Conservation (phyloP, 2,329 filamentous ascomycete genomes). For the Fusarium gaditjirri region DNA sequence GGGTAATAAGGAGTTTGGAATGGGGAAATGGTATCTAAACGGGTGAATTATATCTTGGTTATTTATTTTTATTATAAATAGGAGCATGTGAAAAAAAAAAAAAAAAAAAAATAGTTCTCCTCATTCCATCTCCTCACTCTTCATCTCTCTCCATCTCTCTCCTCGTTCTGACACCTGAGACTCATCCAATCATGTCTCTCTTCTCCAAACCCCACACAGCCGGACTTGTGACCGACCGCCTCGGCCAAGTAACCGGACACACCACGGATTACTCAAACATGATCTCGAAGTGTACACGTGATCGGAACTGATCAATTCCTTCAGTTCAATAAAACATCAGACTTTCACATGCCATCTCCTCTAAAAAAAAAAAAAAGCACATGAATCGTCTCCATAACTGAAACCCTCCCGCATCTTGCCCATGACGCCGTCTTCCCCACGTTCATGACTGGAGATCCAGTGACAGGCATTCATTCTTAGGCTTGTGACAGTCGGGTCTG, state of each 20-base stretch:
- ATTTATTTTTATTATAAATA: not conserved
- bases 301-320: not conserved
- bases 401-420: conserved; percentile 4
- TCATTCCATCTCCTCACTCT: conserved; percentile 10
- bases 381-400: conserved; percentile 27
- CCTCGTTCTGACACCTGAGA: not conserved
- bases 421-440: conserved; percentile 31
- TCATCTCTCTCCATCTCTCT: not conserved
- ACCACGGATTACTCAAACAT: not conserved
- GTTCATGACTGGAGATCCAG: conserved; percentile 28
- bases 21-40: conserved; percentile 1
- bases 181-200: conserved; percentile 16
- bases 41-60: not conserved
- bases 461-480: conserved; percentile 16
- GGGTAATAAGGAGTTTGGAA: not conserved
- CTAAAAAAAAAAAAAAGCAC: not conserved
- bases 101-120: conserved; percentile 11
- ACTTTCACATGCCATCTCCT: conserved; percentile 29
- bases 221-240: conserved; percentile 37
- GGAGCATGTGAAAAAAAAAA: conserved; percentile 28
- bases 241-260: conserved; percentile 33
- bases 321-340: not conserved
- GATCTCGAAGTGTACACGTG: conserved; percentile 14
- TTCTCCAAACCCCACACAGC: conserved; percentile 33
- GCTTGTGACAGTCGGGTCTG: conserved; percentile 31